Base-by-base conservation (phyloP, 192 early-diverging fungal genomes). In the Funneliformis mosseae region DNA sequence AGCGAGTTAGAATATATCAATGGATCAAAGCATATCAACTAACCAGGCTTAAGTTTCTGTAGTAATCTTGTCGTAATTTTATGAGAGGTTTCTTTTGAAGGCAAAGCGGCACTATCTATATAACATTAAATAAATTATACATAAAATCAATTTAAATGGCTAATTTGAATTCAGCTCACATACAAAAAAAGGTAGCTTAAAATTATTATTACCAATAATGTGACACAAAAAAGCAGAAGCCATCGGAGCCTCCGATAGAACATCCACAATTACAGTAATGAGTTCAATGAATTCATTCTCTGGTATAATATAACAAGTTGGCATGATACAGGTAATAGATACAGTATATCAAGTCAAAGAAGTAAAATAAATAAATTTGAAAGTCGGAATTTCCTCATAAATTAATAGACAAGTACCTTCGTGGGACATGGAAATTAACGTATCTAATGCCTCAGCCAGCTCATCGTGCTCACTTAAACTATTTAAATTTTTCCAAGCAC, bases 161-260 rank as follows among this genome's bases (percentile, higher is more conserved):
- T 43, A 33, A 3, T 9, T 41, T 69, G 21, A 8, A 43, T 69
- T 70, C 27, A 50, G 27, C 11, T 12, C 7, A 2, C 25, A 60
- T n/a, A n/a, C n/a, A 38, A 16, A 60, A 25, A 28, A 55, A 23
- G 21, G 25, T 3, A 43, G 27, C 8, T 27, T 50, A 10, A 38
- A 41, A 8, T 18, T 33, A 11, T 5, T 50, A 8, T 27, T 55
- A 75, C 73, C 89, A 48, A 90, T 88, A 38, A 90, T 88, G 63
- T 90, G 89, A 25, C 87, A 86, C 12, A 90, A 81, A 61, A 90
- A 90, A 2, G 89, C 89, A 82, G 80, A 86, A n/a, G 81, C 84
- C 77, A 79, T 83, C 33, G 70, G 89, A 59, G 81, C 79, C 1
- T 80, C 80, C 6, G 85, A 82, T 12, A 90, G 82, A 68, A 84